Evolutionary conservation across 768 basidiomycete genomes (phyloP).

Genomic region (Suillus hirtellus): DNA sequence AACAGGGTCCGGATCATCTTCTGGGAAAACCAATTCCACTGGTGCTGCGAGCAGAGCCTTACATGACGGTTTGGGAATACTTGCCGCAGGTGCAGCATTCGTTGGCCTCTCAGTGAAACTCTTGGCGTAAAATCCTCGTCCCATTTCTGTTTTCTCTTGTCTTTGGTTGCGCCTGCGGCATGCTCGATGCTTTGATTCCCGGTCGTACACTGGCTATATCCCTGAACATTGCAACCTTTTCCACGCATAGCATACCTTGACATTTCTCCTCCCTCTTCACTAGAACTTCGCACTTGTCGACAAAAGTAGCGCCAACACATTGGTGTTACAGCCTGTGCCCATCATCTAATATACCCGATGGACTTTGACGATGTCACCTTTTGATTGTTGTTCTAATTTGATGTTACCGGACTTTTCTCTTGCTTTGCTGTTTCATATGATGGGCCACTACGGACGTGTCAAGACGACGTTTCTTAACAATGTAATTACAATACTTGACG

Average conservation of each 20-base stretch:
- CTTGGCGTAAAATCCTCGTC: constrained; percentile 17
- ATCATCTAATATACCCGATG: background rate
- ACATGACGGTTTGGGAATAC: constrained; percentile 11
- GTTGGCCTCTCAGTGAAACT: constrained; percentile 19
- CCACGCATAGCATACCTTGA: background rate
- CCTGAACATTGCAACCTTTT: background rate
- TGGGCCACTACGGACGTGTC: background rate
- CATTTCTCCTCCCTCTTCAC: background rate
- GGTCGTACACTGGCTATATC: background rate
- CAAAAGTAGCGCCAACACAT: background rate
- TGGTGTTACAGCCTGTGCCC: background rate
- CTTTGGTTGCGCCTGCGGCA: background rate
- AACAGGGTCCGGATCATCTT: constrained; percentile 8
- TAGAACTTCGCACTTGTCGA: background rate
- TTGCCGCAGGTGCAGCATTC: constrained; percentile 20
- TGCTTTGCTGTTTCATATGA: background rate
- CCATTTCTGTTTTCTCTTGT: too few relatives aligned
- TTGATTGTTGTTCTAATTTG: background rate
- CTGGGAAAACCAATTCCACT: background rate
- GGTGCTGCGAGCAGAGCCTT: constrained; percentile 8
- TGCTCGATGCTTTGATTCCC: background rate
- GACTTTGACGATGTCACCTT: background rate
- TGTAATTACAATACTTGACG: constrained; percentile 1
- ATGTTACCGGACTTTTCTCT: background rate
- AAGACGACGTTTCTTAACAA: background rate